Conservation (phyloP, 257 asterid genomes). For the Anisodus acutangulus region DNA sequence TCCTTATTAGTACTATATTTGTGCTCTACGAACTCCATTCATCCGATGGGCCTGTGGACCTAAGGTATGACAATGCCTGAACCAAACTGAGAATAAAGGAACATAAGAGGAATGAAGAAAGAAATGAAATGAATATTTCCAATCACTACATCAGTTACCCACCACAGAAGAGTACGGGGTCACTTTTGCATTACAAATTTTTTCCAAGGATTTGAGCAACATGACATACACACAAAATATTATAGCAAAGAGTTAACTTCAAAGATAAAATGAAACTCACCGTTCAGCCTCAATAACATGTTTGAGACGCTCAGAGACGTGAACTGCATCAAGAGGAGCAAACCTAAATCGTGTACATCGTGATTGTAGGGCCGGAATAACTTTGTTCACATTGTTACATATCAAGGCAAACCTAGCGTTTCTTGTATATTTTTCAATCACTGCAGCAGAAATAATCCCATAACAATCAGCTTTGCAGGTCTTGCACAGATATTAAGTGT, state of each 20-base stretch:
- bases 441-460: slow-evolving; percentile 48
- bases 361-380: slow-evolving; percentile 94
- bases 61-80: background rate
- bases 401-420: slow-evolving; percentile 92
- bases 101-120: slow-evolving; percentile 2
- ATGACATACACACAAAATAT: background rate
- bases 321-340: slow-evolving; percentile 92
- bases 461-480: background rate
- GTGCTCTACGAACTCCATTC: slow-evolving; percentile 6
- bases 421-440: slow-evolving; percentile 91
- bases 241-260: background rate
- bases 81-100: background rate
- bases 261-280: slow-evolving; percentile 47
- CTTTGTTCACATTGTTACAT: slow-evolving; percentile 94
- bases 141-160: background rate
- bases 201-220: background rate
- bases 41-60: background rate
- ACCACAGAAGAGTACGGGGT: background rate
- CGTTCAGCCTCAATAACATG: slow-evolving; percentile 82
- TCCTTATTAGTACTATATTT: background rate
- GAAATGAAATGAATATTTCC: background rate
- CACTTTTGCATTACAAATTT: background rate
- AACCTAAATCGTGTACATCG: slow-evolving; percentile 97
- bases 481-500: slow-evolving; percentile 30
- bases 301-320: slow-evolving; percentile 79